Evolutionary conservation across 805 yeast species (phyloP), one percentile per base, ranked within the genome.

Genomic region (Metschnikowia koreensis): DNA sequence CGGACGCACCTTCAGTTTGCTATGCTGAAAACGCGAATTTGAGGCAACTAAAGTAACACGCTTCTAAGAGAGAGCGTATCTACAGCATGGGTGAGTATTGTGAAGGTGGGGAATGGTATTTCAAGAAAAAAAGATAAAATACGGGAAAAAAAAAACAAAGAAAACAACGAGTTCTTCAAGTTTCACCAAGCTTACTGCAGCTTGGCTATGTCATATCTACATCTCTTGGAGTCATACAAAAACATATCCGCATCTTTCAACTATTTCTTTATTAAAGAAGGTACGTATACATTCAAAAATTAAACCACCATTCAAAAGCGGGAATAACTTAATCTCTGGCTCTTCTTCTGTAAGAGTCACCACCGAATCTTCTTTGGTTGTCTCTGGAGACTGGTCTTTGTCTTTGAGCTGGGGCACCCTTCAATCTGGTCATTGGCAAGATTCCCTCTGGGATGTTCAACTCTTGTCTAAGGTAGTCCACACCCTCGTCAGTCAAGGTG

Each of bases 401-500:
- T 75, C 86, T 81, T 77, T 84, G 84, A 76, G 94, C 91, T 75
- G 93, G 89, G 74, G 93, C 86, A 71, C 86, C 90, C 83, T 87
- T 91, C 82, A 92, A 89, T 85, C 93, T 89, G 76, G 99, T 94
- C 79, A 88, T 86, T 75, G 99, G 99, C 79, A 91, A 93, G 77
- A 94, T 87, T 81, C 91, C 96, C 80, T 89, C 96, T 81, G 99
- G 99, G 71, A 94, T 85, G 87, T 92, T 91, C 79, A 94, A 87
- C 89, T 91, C 94, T 76, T 89, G 91, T 83, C 97, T 89, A 75
- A 94, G 87, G 88, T 82, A 94, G 75, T 91, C 97, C 65, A 94
- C 93, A 87, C 99, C 99, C 81, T 89, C 97, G 76, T 94, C 98
- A 76, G 98, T 94, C 76, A 94, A 88, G 84, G 99, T 90, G 96